phyloP scores from a whole-genome alignment of 2,329 filamentous ascomycete genomes.

The Xylariomycetidae sp. region DNA sequence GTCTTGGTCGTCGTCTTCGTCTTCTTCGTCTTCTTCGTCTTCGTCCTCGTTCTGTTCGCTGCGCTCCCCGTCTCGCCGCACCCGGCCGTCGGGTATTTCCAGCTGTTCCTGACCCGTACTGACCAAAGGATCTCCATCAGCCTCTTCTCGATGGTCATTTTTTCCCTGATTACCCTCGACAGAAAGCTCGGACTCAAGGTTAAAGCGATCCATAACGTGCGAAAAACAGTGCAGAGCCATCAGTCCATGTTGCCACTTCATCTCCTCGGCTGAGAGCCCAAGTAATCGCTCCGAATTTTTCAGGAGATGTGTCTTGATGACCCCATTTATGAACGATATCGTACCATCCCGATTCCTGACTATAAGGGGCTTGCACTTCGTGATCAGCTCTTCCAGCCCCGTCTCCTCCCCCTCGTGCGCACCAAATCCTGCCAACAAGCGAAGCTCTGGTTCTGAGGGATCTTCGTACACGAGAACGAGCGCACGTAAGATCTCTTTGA shows the following conservation, averaged over 20 bases:
- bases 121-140: constrained; percentile 3
- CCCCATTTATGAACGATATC: constrained; percentile 26
- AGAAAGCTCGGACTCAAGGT: constrained; percentile 17
- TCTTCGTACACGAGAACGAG: constrained; percentile 36
- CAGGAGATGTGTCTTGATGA: constrained; percentile 33
- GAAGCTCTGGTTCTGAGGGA: constrained; percentile 32
- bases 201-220: constrained; percentile 30
- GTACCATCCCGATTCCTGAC: constrained; percentile 17
- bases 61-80: constrained; percentile 5
- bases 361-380: constrained; percentile 32
- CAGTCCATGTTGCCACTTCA: constrained; percentile 36
- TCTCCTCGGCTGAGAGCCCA: constrained; percentile 31
- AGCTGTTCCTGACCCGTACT: constrained; percentile 7
- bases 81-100: constrained; percentile 5
- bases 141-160: constrained; percentile 5
- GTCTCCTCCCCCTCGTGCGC: constrained; percentile 25
- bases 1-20: constrained; percentile 6
- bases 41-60: constrained; percentile 2
- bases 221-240: constrained; percentile 32
- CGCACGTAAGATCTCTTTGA: constrained; percentile 36
- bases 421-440: constrained; percentile 30
- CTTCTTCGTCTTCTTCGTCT: constrained; percentile 1
- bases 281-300: constrained; percentile 31
- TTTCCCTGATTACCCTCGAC: constrained; percentile 9
- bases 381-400: constrained; percentile 29